Evolutionary conservation across 768 basidiomycete species (phyloP), one percentile per base, ranked within the genome.

Genomic region (Daedaleopsis nitida): DNA sequence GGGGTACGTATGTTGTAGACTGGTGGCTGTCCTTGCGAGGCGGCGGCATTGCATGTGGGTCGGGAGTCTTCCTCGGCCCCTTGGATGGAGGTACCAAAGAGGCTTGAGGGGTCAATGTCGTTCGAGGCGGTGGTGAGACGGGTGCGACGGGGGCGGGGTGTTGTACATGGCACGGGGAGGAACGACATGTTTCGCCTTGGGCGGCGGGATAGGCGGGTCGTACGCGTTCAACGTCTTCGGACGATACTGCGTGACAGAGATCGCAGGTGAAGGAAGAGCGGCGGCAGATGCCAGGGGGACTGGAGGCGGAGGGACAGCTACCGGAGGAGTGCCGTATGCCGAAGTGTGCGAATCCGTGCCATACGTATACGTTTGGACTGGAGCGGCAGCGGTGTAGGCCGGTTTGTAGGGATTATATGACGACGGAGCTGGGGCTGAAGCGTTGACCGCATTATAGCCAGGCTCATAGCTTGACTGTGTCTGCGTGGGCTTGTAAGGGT

Each of bases 161-260:
- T 47, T 59, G 47, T 55, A 59, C 17, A 51, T 56, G 47, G 24
- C 51, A 1, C 58, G 56, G 27, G 65, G 55, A 24, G 65, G 56
- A 13, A 51, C 39, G 16, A 69, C 68, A 51, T 78, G 75, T 52
- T 71, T 75, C 37, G 73, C 72, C 59, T 76, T 81, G 17, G 77
- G 73, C 1, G 85, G 79, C 42, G 83, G 83, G 59, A 91, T 82
- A 35, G 90, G 89, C 2, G 90, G 90, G 66, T 92, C 90, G 66
- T 91, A 92, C 1, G 89, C 90, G 65, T 91, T 89, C 14, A 77
- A 78, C 37, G 84, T 73, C 74, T 85, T 89, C 23, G 87, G 87
- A 52, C 89, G 80, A 60, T 77, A 84, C n/a, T 86, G 67, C 32
- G 79, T 70, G 1, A 81, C 73, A 3, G 80, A 72, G 17, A 79